Conservation (phyloP, 2,329 filamentous ascomycete genomes). For the Coniochaeta sp. region DNA sequence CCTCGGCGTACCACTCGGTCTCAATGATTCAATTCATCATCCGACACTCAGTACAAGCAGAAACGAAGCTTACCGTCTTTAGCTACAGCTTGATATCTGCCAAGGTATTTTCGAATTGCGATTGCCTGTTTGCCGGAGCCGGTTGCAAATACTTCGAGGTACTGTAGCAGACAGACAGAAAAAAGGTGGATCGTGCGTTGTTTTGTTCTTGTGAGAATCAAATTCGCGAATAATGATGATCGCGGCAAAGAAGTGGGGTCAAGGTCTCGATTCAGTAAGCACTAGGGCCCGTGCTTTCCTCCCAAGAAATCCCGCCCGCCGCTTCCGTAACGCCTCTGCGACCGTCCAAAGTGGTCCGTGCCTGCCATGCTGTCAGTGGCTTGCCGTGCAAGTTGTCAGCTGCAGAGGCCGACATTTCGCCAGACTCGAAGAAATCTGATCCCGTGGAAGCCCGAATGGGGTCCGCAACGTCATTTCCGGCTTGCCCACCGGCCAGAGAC, state of each 20-base stretch:
- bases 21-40: neutral
- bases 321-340: neutral
- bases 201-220: neutral
- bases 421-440: neutral
- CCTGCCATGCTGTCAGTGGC: neutral
- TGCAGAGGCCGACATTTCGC: neutral
- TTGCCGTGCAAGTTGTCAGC: neutral
- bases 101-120: neutral
- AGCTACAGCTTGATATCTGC: neutral
- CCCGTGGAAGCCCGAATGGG: neutral
- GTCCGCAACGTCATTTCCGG: neutral
- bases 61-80: neutral
- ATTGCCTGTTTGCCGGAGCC: neutral
- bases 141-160: neutral
- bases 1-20: neutral
- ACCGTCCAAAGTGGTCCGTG: neutral
- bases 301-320: neutral
- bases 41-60: neutral
- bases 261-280: neutral
- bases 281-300: neutral
- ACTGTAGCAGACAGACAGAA: neutral
- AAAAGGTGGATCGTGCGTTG: neutral
- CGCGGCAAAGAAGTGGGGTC: neutral
- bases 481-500: neutral
- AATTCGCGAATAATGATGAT: neutral